Evolutionary conservation across 2,329 filamentous ascomycete species (phyloP).

Genomic region (Aspergillus uvarum): DNA sequence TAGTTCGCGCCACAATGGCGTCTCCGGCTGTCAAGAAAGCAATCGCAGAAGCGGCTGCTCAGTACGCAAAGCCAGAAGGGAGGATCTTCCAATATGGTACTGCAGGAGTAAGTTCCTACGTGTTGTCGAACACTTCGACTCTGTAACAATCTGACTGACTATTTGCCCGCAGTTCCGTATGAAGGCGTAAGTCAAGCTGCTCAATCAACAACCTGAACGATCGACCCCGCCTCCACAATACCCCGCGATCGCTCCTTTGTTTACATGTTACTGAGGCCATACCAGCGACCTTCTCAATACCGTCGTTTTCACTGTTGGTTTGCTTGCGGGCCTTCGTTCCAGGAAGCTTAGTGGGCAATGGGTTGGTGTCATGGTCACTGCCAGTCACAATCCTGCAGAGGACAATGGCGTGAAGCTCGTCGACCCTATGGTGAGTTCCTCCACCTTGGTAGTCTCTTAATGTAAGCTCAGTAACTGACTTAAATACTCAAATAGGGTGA

Average conservation of each 20-base stretch:
- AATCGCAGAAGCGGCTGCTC: slow-evolving; percentile 49
- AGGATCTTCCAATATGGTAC: slow-evolving; percentile 60
- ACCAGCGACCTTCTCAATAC: slow-evolving; percentile 77
- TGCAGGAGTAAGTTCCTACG: slow-evolving; percentile 54
- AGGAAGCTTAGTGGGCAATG: slow-evolving; percentile 85
- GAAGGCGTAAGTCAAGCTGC: slow-evolving; percentile 58
- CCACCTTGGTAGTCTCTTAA: too few relatives aligned
- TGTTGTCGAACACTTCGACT: background rate
- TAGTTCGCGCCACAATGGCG: slow-evolving; percentile 39
- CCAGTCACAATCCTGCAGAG: slow-evolving; percentile 84
- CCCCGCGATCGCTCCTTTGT: slow-evolving; percentile 34
- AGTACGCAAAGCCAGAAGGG: slow-evolving; percentile 51
- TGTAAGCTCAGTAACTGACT: slow-evolving; percentile 10
- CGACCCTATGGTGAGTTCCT: slow-evolving; percentile 70
- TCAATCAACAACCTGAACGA: slow-evolving; percentile 18
- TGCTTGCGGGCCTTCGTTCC: slow-evolving; percentile 84
- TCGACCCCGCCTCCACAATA: slow-evolving; percentile 31
- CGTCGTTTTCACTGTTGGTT: slow-evolving; percentile 86
- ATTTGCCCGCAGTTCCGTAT: slow-evolving; percentile 59
- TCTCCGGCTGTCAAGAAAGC: slow-evolving; percentile 44
- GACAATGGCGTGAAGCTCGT: slow-evolving; percentile 96
- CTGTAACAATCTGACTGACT: slow-evolving; percentile 15
- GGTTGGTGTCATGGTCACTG: slow-evolving; percentile 95
- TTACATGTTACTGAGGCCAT: slow-evolving; percentile 33
- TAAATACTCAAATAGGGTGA: slow-evolving; percentile 61